Conservation (phyloP, 106 monocot genomes). For the Apostasia ramifera region DNA sequence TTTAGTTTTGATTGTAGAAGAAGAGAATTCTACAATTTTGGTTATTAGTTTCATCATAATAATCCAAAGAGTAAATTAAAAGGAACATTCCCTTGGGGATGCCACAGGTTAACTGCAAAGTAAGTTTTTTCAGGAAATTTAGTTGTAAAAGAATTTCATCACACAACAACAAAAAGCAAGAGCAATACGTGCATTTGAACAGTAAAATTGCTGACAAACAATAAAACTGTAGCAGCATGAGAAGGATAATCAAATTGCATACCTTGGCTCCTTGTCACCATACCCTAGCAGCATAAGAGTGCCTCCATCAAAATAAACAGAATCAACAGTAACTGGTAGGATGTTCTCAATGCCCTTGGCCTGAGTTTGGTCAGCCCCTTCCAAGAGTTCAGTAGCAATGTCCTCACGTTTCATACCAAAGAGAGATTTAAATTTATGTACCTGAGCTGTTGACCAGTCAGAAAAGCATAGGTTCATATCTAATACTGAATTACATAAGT, state of each 20-base stretch:
- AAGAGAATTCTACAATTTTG: too few species aligned
- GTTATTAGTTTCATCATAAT: too few species aligned
- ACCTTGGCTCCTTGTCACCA: constrained; percentile 95
- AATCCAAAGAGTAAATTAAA: too few species aligned
- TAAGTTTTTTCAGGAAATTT: too few species aligned
- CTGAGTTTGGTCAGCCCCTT: constrained; percentile 30
- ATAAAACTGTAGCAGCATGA: neutral
- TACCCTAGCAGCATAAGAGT: constrained; percentile 83
- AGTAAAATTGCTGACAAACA: constrained; percentile 1
- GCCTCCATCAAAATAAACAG: constrained; percentile 82
- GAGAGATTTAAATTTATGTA: constrained; percentile 37
- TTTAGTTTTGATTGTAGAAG: too few species aligned
- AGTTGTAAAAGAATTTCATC: too few species aligned
- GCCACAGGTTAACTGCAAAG: too few species aligned
- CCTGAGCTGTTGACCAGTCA: constrained; percentile 22
- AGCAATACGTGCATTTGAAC: neutral
- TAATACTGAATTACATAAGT: constrained; percentile 10
- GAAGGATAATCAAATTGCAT: constrained; percentile 8
- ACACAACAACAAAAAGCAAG: too few species aligned
- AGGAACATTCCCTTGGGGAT: too few species aligned
- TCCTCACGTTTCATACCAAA: constrained; percentile 42
- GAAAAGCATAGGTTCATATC: constrained; percentile 14
- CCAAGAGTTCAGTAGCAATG: constrained; percentile 49
- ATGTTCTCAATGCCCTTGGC: constrained; percentile 37
- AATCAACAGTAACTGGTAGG: constrained; percentile 75